Evolutionary conservation across 78 protist species (phyloP).

Genomic region (Parvularia atlantis): DNA sequence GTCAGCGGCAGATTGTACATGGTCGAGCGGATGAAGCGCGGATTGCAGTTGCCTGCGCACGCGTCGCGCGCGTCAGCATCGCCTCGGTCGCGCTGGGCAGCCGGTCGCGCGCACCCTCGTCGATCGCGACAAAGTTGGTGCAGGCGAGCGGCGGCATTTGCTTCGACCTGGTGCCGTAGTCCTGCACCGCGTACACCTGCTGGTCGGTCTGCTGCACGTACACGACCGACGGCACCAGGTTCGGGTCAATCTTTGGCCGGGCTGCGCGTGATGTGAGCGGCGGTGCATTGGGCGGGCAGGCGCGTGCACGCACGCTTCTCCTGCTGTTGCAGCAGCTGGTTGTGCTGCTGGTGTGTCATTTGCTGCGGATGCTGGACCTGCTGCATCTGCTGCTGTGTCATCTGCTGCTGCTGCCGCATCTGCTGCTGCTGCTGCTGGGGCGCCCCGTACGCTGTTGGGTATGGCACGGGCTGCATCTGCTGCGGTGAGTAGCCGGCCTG

Average conservation of each 20-base stretch:
- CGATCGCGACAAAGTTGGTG: not conserved
- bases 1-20: constrained; percentile 12
- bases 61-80: not conserved
- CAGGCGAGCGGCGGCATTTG: constrained; percentile 27
- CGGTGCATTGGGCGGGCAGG: not conserved
- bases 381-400: not conserved
- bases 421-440: no score
- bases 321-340: constrained; percentile 7
- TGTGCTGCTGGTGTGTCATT: not conserved
- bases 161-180: no score
- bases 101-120: not conserved
- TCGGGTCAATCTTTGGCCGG: constrained; percentile 5
- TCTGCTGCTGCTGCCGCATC: not conserved
- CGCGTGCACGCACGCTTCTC: not conserved
- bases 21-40: constrained; percentile 20
- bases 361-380: not conserved
- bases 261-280: not conserved
- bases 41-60: constrained; percentile 17
- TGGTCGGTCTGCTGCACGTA: constrained; percentile 15
- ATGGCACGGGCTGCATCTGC: no score
- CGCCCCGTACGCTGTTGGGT: no score
- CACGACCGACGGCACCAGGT: constrained; percentile 1
- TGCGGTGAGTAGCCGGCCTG: no score
- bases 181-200: not conserved
- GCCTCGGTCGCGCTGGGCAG: not conserved